These are phyloP conservation scores for Aschersonia sp. DNA, from an alignment of 2,329 filamentous ascomycete genomes.

Conservation along the genomic window DNA sequence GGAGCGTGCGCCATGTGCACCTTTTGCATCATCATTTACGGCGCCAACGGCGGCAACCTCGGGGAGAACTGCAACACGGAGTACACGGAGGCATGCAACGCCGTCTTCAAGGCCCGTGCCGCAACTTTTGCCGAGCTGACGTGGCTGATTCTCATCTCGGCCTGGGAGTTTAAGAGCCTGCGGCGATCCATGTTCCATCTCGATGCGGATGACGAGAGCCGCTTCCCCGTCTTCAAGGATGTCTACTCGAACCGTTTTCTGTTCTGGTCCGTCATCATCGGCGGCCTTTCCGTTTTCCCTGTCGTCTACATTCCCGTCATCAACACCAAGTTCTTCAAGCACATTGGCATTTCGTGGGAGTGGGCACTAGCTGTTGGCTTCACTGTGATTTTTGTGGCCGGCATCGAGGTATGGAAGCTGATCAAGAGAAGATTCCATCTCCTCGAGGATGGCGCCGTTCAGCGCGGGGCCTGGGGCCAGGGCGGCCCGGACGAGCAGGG, in stretches of 20 bases:
- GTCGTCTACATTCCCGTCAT: slow-evolving; percentile 60
- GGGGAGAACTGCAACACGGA: slow-evolving; percentile 48
- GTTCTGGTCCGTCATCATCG: slow-evolving; percentile 50
- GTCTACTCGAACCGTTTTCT: slow-evolving; percentile 57
- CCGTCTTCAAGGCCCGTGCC: slow-evolving; percentile 56
- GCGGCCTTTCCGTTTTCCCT: slow-evolving; percentile 47
- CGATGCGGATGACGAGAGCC: slow-evolving; percentile 34
- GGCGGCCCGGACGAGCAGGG: slow-evolving; percentile 32
- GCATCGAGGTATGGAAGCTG: slow-evolving; percentile 60
- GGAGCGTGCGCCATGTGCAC: slow-evolving; percentile 50
- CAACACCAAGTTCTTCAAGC: slow-evolving; percentile 59
- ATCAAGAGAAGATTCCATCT: slow-evolving; percentile 43
- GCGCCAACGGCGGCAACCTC: slow-evolving; percentile 38
- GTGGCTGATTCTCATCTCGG: slow-evolving; percentile 58
- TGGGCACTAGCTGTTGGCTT: slow-evolving; percentile 55
- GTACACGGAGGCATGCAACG: slow-evolving; percentile 38
- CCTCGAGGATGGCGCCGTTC: slow-evolving; percentile 36
- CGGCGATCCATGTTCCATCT: slow-evolving; percentile 58
- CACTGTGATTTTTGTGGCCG: slow-evolving; percentile 47
- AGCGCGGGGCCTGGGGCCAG: slow-evolving; percentile 36
- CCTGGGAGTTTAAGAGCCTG: slow-evolving; percentile 66
- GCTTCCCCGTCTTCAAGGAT: slow-evolving; percentile 43
- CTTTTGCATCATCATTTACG: slow-evolving; percentile 51
- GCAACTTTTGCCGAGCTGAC: slow-evolving; percentile 61
- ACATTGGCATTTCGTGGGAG: slow-evolving; percentile 58